Percentiles rank a stretch among this genome's conserved stretches.
These are phyloP conservation scores for Rhododendron griersonianum DNA, from an alignment of 148 eudicot genomes.

Conservation along the genomic window DNA sequence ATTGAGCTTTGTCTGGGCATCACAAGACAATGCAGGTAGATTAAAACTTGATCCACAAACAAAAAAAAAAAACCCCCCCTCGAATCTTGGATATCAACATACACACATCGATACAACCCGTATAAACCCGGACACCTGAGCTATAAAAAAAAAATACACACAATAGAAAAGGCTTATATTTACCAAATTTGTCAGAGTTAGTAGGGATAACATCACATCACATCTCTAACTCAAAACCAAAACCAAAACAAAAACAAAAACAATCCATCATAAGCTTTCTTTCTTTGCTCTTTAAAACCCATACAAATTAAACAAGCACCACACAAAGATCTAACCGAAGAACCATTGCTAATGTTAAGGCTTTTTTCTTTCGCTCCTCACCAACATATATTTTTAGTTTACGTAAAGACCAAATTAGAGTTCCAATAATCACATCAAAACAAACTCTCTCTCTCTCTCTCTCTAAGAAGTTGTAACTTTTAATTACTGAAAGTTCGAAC, in stretches of 20 bases:
- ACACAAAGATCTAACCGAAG: background rate
- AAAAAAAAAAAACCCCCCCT: background rate
- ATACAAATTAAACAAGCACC: background rate
- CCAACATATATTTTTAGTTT: background rate
- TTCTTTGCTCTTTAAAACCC: background rate
- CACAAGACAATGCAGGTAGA: background rate
- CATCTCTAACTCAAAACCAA: too few species aligned
- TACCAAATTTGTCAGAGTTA: background rate
- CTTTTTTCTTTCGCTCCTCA: background rate
- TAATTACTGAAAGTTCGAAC: conserved; percentile 43
- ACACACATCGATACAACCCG: too few species aligned
- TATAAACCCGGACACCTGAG: background rate
- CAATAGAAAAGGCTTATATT: background rate
- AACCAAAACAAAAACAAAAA: background rate
- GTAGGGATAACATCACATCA: background rate
- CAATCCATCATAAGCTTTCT: background rate
- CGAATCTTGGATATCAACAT: background rate
- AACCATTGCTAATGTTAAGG: background rate
- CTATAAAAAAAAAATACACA: too few species aligned
- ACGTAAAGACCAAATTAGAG: background rate
- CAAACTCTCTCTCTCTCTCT: background rate
- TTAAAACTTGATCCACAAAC: background rate
- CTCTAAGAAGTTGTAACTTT: background rate
- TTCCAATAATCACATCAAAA: background rate
- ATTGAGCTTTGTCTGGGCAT: background rate